phyloP scores from a whole-genome alignment of 202 grass and related monocot genomes.

The Bolboschoenoplectus hybrid region DNA sequence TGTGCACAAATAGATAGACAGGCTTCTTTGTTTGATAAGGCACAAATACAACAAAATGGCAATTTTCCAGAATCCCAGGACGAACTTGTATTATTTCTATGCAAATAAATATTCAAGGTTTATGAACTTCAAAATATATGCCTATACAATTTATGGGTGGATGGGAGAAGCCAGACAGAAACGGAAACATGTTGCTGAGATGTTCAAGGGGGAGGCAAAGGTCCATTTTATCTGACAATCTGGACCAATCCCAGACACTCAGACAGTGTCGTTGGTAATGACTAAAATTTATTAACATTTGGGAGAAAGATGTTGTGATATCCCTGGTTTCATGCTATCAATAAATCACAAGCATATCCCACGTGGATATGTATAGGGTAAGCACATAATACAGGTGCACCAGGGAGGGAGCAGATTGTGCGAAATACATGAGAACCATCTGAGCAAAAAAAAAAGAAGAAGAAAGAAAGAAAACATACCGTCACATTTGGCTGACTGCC shows the following conservation, averaged over 20 bases:
- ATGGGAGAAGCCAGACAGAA: not conserved
- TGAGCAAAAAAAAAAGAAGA: not conserved
- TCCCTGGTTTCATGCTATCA: not conserved
- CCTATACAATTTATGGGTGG: slow-evolving; percentile 14
- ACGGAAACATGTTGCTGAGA: not conserved
- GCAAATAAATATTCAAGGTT: not conserved
- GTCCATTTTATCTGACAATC: not conserved
- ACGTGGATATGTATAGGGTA: not conserved
- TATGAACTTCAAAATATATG: not conserved
- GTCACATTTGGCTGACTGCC: slow-evolving; percentile 27
- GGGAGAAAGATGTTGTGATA: not conserved
- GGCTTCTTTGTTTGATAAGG: not conserved
- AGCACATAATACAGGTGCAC: not conserved
- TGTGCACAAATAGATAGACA: not conserved
- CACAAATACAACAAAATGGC: not conserved
- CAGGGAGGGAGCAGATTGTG: not conserved
- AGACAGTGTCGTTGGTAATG: not conserved
- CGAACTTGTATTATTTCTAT: not conserved
- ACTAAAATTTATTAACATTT: not conserved
- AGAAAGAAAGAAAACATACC: slow-evolving; percentile 17
- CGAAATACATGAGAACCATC: not conserved
- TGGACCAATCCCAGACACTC: not conserved
- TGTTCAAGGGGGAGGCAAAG: not conserved
- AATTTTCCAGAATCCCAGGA: not conserved
- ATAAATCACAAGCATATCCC: slow-evolving; percentile 9